Base-by-base conservation (phyloP, 176 grass and related monocot genomes). In the Luzula sylvatica region DNA sequence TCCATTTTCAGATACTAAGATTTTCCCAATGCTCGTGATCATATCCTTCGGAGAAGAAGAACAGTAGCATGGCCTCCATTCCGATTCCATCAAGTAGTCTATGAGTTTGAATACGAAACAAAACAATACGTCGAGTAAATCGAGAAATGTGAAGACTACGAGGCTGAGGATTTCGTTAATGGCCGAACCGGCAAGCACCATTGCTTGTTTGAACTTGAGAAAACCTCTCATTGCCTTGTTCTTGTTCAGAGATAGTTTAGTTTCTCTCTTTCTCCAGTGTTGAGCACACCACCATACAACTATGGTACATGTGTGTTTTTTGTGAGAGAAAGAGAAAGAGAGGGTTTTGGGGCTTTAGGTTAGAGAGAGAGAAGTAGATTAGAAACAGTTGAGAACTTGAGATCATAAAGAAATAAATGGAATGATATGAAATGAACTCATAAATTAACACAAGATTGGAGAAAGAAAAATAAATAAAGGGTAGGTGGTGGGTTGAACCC, bases 11-110 rank as follows among this genome's bases (percentile, higher is more conserved):
- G 75, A 67, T 35, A 98, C 92, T 11, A 98, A 65, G 58, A 98
- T 98, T 71, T 86, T 86, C 57, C 85, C 19, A 65, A 42, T 29
- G 70, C 42, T 15, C 54, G 54, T 9, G 66, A 72, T 2, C 56
- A 72, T 63, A 35, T 65, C 69, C 28, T 35, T 73, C 5, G 58
- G 52, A 11, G 66, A 64, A 39, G 74, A 72, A 40, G 81, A 77
- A 75, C 92, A 98, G 71, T 98, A 98, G 78, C 92, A 98, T 11
- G 92, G 92, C 68, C 71, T 75, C 80, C 92, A 90, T 47, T 80
- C 92, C 3, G 73, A 70, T 55, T 98, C 92, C 41, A 68, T 42
- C 18, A 71, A 43, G 81, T 86, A 98, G 73, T 98, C 92, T 22
- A 73, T 72, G 42, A 82, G 56, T 74, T 75, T 90, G 78, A 89